phyloP scores from a whole-genome alignment of 2,329 filamentous ascomycete genomes.

The Trichophyton verrucosum region DNA sequence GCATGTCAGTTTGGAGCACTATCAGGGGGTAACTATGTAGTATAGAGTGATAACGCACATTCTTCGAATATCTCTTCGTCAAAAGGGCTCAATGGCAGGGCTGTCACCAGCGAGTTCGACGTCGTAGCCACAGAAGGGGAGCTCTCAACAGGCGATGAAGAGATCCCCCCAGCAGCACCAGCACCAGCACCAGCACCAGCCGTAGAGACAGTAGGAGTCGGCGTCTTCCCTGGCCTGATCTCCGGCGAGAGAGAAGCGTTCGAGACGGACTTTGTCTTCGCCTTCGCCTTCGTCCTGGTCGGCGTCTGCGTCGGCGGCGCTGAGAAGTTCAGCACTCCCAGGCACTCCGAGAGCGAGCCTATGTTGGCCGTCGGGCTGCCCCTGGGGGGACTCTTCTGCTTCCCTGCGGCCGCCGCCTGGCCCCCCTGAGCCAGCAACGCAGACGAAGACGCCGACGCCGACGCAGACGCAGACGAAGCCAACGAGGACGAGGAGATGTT shows the following conservation, averaged over 20 bases:
- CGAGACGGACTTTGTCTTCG: no score
- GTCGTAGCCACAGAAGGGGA: neutral
- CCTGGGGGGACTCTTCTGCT: neutral
- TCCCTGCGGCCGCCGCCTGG: neutral
- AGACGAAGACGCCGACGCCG: neutral
- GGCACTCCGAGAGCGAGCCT: neutral
- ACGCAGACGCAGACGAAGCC: neutral
- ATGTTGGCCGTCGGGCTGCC: neutral
- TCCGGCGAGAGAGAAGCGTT: neutral
- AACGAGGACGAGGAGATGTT: no score
- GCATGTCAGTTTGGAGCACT: neutral
- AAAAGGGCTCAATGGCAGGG: conserved; percentile 5
- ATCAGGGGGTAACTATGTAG: neutral
- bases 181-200: neutral
- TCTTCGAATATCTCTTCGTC: conserved; percentile 10
- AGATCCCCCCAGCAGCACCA: neutral
- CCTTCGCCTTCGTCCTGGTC: neutral
- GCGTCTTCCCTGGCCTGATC: neutral
- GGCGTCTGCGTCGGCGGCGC: neutral
- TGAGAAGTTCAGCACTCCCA: conserved; percentile 2
- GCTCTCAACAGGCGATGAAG: neutral
- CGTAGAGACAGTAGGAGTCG: neutral
- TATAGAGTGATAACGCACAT: conserved; percentile 3
- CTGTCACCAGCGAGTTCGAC: neutral
- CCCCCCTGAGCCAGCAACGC: neutral